Base-by-base conservation (phyloP, 1,284 basidiomycete species). In the Microbotryum intermedium region DNA sequence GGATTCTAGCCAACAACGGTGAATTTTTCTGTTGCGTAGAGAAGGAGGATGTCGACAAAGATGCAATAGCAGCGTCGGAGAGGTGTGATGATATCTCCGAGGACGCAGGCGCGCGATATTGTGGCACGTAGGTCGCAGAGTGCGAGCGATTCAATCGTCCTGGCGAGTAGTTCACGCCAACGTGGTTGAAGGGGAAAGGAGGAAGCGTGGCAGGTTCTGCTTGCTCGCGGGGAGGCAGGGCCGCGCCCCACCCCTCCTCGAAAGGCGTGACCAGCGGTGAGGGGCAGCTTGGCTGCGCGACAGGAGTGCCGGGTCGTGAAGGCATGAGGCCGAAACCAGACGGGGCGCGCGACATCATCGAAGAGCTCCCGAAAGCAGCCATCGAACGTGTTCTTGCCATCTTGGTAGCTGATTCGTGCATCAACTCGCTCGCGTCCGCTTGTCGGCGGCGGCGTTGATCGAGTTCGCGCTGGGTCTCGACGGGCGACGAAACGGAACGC, bases 401-500 rank as follows among this genome's bases (percentile, higher is more conserved):
- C 46, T 55, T 47, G 46, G 53, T 50, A 7, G 64, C 58, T 29
- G 53, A 58, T 39, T 58, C 53, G 56, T 65, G 58, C 49, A 65
- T 56, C 25, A 49, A 34, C 16, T 39, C 53, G 26, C 56, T 59
- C 48, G 59, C 59, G 16, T 46, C 30, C 5, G 43, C 34, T 47
- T 62, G 44, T 18, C 58, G 58, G 18, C 42, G 50, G 30, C 60
- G 59, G 29, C 64, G 60, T 6, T 47, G 50, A 16, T 60, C 61
- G 44, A 60, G 26, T 45, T 62, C 57, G 7, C 58, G 49, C 26
- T 60, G 56, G 30, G 64, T 65, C 53, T 65, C 64, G 56, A 65
- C 64, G 3, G 64, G 64, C 6, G 64, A 60, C 9, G 64, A 65
- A 8, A 65, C 53, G 26, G 61, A 59, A 25, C 64, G 60, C 23